These are phyloP conservation scores for Hericium coralloides DNA, from an alignment of 768 basidiomycete species.

Conservation along the genomic window DNA sequence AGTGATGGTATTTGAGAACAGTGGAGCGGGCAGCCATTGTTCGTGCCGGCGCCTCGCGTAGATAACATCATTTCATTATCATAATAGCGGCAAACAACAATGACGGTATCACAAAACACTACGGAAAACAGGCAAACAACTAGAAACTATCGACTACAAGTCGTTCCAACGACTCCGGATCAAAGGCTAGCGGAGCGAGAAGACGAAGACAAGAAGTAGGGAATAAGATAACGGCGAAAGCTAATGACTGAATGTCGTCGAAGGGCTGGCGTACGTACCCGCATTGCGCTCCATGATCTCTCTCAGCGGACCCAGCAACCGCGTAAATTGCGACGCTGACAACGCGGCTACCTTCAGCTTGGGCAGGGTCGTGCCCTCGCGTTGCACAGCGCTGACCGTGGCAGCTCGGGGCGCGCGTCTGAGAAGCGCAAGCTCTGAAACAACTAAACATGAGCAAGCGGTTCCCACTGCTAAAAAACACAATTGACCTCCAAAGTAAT, in stretches of 20 bases:
- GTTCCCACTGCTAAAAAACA: no score
- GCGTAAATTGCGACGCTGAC: conserved; percentile 88
- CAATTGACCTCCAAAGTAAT: conserved; percentile 89
- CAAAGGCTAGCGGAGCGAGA: neutral
- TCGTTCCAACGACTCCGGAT: neutral
- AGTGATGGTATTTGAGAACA: no score
- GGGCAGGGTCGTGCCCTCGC: conserved; percentile 31
- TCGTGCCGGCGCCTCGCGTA: neutral
- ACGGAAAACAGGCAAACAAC: neutral
- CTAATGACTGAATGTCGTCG: conserved; percentile 5
- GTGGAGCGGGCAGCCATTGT: neutral
- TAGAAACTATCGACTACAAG: neutral
- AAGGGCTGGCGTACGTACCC: conserved; percentile 45
- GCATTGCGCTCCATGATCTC: conserved; percentile 90
- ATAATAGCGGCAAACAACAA: neutral
- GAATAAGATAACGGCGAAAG: neutral
- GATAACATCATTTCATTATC: neutral
- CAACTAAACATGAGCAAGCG: conserved; percentile 14
- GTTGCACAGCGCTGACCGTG: conserved; percentile 78
- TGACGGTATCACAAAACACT: neutral
- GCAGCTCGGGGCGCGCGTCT: conserved; percentile 87
- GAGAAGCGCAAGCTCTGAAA: conserved; percentile 80
- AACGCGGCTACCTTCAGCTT: conserved; percentile 91
- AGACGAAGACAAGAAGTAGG: neutral
- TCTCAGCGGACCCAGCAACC: conserved; percentile 83